Evolutionary conservation across 2,329 filamentous ascomycete genomes (phyloP), one percentile per base, ranked within the genome.

Genomic region (Parascedosporium putredinis): DNA sequence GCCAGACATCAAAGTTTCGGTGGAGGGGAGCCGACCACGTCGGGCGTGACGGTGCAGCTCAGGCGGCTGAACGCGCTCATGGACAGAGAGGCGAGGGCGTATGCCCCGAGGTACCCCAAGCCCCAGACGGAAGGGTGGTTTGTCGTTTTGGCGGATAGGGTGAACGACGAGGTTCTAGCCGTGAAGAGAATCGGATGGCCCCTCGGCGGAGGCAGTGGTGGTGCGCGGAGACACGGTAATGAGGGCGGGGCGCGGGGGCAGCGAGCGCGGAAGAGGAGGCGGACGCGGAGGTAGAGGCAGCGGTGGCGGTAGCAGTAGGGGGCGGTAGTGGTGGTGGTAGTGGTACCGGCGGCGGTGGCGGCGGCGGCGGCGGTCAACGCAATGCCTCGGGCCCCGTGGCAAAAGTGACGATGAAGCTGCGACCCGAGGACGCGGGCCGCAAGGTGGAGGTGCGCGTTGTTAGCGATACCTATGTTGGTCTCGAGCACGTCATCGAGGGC

Each of bases 61-160:
- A 73, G 71, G 38, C 81, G 90, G 0, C 68, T 77, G 46, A 95
- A 95, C 64, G 62, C 76, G 1, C 65, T 84, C 3, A 70, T 72
- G 10, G 77, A 84, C 60, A 69, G 74, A 7, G 85, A 89, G 1
- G 82, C 79, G 45, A 79, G 84, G 53, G 85, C 96, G 61, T 95
- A 84, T 58, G 88, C 93, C 0, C 91, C 94, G 2, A 77, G 79
- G 20, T 97, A 95, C 67, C 91, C 91, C 1, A 98, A 98, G 67
- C 82, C 89, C 14, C 93, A 98, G 66, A 93, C 82, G 0, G 93
- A 98, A 61, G 90, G 90, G 0, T 97, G 84, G 78, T 97, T 98
- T 64, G 79, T 93, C 12, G 62, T 97, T 20, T 75, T 95, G 0
- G 83, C 81, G 5, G 81, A 86, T 57, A 59, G 77, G 2, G 70